Evolutionary conservation across 140 eudicot species (phyloP), one percentile per base, ranked within the genome.

Genomic region (Anethum foeniculum): DNA sequence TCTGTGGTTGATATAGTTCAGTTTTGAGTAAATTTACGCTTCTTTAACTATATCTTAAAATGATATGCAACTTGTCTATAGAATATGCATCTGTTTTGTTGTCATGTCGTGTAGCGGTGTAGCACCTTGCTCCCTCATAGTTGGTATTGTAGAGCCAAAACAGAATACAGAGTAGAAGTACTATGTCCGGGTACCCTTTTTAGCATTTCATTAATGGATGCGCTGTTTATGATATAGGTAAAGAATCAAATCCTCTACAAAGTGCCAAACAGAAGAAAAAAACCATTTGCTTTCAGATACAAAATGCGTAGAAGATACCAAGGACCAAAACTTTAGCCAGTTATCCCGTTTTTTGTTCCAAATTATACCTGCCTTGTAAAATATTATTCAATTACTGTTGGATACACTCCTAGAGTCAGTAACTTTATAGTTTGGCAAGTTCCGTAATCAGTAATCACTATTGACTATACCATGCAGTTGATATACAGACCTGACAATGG

Each of bases 401-500:
- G 21, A 32, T 34, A 36, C 13, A 30, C 25, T 25, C 27, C 54
- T 73, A 9, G 23, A 21, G 3, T 36, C 52, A 41, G 34, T 8
- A 9, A 25, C 7, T 38, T 41, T 10, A 69, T 43, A 41, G 48
- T 41, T 38, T 73, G 77, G 18, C 30, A 11, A 2, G 15, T 21
- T 36, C 16, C 23, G 30, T 73, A 41, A 36, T 73, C 30, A 25
- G 77, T 41, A 38, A 73, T 41, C 34, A 16, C 47, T 36, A 38
- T 71, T 19, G 27, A 10, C 30, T 73, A 38, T 41, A 41, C 34
- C 14, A 21, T 85, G 90, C 93, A 94, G 99, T 84, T 94, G 87
- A 94, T 94, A 84, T 94, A 92, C 83, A 94, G 99, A 82, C 97
- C 99, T 4, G 99, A 94, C 88, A 92, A 80, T 15, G 97, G 99